These are phyloP conservation scores for Protea cynaroides DNA, from an alignment of 164 flowering plant species.

Conservation along the genomic window DNA sequence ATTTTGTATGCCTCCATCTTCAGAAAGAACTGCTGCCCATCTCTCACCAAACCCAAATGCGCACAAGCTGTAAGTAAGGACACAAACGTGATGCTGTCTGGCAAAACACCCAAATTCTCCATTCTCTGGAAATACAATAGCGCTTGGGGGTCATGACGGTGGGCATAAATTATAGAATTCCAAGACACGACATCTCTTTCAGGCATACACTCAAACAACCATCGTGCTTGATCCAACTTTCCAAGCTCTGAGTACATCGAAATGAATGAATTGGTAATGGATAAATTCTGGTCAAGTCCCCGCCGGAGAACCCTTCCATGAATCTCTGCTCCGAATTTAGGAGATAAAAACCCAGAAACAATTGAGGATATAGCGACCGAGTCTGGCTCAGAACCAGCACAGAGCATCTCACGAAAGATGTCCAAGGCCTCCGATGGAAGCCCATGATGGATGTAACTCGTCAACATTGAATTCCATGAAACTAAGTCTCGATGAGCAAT, in stretches of 20 bases:
- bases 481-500: conserved; percentile 48
- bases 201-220: conserved; percentile 54
- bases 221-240: conserved; percentile 26
- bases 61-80: conserved; percentile 70
- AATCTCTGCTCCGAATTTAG: conserved; percentile 36
- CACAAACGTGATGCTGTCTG: conserved; percentile 69
- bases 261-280: conserved; percentile 64
- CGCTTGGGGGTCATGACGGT: conserved; percentile 32
- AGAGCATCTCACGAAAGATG: conserved; percentile 46
- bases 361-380: conserved; percentile 48
- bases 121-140: conserved; percentile 47
- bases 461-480: conserved; percentile 82
- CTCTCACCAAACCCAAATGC: conserved; percentile 50
- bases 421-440: conserved; percentile 42
- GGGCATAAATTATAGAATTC: conserved; percentile 76
- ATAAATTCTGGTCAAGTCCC: conserved; percentile 43
- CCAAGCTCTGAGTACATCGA: conserved; percentile 39
- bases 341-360: conserved; percentile 29
- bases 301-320: conserved; percentile 70
- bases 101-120: conserved; percentile 36
- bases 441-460: conserved; percentile 54
- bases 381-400: conserved; percentile 50
- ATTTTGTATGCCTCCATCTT: conserved; percentile 50
- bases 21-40: conserved; percentile 44
- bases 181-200: conserved; percentile 68